Base-by-base conservation (phyloP, 108 stramenopile species). In the Cyclostephanos invisitatus region DNA sequence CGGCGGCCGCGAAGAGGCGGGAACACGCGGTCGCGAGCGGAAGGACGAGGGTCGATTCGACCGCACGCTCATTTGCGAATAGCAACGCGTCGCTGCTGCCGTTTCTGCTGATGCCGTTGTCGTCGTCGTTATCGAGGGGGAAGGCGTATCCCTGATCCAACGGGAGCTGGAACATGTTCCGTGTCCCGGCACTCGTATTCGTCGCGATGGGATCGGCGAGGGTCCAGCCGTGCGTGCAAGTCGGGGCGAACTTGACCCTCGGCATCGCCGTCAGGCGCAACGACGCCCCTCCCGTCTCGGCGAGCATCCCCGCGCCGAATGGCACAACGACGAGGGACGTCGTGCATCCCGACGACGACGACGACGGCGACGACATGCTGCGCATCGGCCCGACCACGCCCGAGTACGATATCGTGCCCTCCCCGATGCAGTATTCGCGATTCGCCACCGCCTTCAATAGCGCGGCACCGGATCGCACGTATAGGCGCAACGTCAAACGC, bases 121-220 rank as follows among this genome's bases (percentile, higher is more conserved):
- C 12, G 18, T 36, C 10, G 18, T 27, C 64, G 29, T 20, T 28
- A 27, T 27, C 17, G 21, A 68, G 57, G 21, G 36, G 51, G 56
- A 86, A 87, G 42, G 57, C 72, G 69, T 91, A 94, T 4, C 79
- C 76, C 37, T 89, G 85, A 69, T 95, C 94, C 48, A 95, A 64
- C 18, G 94, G 91, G 15, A 87, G 68, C 71, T 86, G 56, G 74
- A 81, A 87, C 64, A 91, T 75, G 18, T 56, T 58, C 60, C 21
- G 35, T 24, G 74, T 47, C 24, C 38, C 54, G 11, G 40, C 70
- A 62, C 7, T 72, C 69, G 27, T 27, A 14, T 18, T 12, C 20
- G 20, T 24, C 11, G 42, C 54, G 20, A 40, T 64, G 1, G 91
- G 88, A 84, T 95, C 94, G 20, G 90, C 78, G 44, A 95, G 66